Conservation (phyloP, 2,329 filamentous ascomycete species). For the Colletotrichum trifolii region DNA sequence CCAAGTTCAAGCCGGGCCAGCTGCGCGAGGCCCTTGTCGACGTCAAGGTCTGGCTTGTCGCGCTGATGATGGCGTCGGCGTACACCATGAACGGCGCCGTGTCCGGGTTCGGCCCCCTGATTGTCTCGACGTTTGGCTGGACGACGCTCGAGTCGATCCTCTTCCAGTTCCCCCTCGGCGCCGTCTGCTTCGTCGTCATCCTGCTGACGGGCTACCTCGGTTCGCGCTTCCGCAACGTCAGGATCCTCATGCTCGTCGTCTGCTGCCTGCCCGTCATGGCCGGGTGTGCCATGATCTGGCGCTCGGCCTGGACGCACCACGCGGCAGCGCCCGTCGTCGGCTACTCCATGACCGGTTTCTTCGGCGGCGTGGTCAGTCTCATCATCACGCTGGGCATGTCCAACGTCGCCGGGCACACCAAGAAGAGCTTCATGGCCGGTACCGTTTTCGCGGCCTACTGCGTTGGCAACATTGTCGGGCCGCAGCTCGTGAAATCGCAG, state of each 20-base stretch:
- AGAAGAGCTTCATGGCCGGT: slow-evolving; percentile 81
- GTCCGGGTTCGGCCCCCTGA: slow-evolving; percentile 76
- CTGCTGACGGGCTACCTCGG: slow-evolving; percentile 74
- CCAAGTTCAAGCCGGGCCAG: slow-evolving; percentile 69
- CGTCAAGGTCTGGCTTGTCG: slow-evolving; percentile 71
- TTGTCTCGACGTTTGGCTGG: slow-evolving; percentile 78
- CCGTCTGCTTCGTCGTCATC: slow-evolving; percentile 74
- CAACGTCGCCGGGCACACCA: slow-evolving; percentile 81
- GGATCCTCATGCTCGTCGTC: slow-evolving; percentile 71
- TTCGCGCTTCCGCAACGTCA: slow-evolving; percentile 69
- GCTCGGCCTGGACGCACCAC: slow-evolving; percentile 70
- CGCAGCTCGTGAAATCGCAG: slow-evolving; percentile 75
- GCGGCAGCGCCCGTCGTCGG: slow-evolving; percentile 75
- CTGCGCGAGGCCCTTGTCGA: slow-evolving; percentile 69
- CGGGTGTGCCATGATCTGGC: slow-evolving; percentile 81
- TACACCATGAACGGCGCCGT: slow-evolving; percentile 80
- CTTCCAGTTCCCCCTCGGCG: slow-evolving; percentile 80
- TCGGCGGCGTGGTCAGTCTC: slow-evolving; percentile 75
- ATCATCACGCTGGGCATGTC: slow-evolving; percentile 65
- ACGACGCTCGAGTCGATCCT: slow-evolving; percentile 73
- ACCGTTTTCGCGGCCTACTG: slow-evolving; percentile 82
- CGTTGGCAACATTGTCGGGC: slow-evolving; percentile 80
- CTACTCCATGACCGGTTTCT: slow-evolving; percentile 79
- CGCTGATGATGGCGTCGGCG: slow-evolving; percentile 75
- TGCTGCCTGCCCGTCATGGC: slow-evolving; percentile 81